These are phyloP conservation scores for Fonsecaea erecta DNA, from an alignment of 2,329 filamentous ascomycete genomes.

Conservation along the genomic window DNA sequence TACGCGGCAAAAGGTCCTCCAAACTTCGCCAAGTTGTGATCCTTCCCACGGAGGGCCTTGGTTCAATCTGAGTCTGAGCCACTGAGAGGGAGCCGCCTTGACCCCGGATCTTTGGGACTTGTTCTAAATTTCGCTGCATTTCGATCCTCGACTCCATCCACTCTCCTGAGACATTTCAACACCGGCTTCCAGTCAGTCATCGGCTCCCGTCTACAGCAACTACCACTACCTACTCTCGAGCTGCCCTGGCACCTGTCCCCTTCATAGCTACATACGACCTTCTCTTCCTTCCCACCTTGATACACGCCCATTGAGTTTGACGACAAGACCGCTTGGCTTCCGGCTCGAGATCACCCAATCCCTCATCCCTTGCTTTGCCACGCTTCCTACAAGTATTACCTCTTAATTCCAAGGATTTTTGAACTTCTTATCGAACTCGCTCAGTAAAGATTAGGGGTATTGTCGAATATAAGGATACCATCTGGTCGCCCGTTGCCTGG, in stretches of 20 bases:
- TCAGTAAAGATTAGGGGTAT: background rate
- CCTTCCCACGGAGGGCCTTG: background rate
- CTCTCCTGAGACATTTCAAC: slow-evolving; percentile 30
- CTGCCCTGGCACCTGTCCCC: background rate
- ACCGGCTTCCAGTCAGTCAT: slow-evolving; percentile 7
- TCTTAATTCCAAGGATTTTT: background rate
- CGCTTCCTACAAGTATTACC: slow-evolving; percentile 7
- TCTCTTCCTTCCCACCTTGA: background rate
- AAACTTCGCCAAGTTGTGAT: slow-evolving; percentile 3
- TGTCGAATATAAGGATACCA: background rate
- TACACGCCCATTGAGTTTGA: slow-evolving; percentile 1
- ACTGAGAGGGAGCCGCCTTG: background rate
- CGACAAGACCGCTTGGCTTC: slow-evolving; percentile 25
- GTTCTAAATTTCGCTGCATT: slow-evolving; percentile 23
- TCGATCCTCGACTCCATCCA: slow-evolving; percentile 13
- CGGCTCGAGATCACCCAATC: slow-evolving; percentile 8
- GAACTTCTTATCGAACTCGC: background rate
- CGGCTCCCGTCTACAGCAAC: slow-evolving; percentile 2
- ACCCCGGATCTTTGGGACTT: slow-evolving; percentile 9
- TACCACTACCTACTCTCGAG: slow-evolving; percentile 9
- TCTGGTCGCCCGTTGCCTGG: background rate
- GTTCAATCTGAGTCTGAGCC: slow-evolving; percentile 11
- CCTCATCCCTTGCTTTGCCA: slow-evolving; percentile 31
- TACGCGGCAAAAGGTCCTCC: no score
- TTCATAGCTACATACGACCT: background rate